Evolutionary conservation across 1,284 basidiomycete genomes (phyloP).

Genomic region (Singerocomus rubriflavus): DNA sequence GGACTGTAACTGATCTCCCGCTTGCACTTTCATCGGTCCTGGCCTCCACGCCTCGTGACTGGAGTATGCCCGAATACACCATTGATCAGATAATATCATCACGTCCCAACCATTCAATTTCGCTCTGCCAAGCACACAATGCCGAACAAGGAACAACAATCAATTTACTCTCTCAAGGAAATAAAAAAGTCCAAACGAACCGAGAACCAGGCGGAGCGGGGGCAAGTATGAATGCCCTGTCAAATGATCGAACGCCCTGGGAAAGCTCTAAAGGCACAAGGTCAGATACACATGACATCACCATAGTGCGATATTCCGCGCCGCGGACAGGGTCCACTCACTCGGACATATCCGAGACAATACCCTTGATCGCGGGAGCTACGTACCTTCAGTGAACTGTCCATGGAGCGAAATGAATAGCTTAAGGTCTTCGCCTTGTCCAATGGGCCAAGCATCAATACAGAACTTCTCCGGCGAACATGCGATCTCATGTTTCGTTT

Average conservation of each 20-base stretch:
- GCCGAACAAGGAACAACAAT: background rate
- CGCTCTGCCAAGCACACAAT: conserved; percentile 48
- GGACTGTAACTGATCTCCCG: conserved; percentile 33
- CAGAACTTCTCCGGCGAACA: conserved; percentile 78
- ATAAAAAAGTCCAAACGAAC: conserved; percentile 44
- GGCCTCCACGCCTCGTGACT: conserved; percentile 76
- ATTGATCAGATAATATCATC: conserved; percentile 85
- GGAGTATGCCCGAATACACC: conserved; percentile 81
- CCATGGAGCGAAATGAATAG: conserved; percentile 89
- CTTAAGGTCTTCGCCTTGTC: conserved; percentile 55
- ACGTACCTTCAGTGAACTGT: conserved; percentile 85
- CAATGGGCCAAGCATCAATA: conserved; percentile 84
- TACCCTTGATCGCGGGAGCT: conserved; percentile 13
- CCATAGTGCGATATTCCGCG: background rate
- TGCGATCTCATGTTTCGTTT: conserved; percentile 77
- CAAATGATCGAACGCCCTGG: conserved; percentile 85
- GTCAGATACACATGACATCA: conserved; percentile 21
- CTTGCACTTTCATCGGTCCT: conserved; percentile 68
- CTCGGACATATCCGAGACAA: conserved; percentile 19
- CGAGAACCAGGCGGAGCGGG: conserved; percentile 78
- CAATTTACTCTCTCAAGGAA: background rate
- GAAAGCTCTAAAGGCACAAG: conserved; percentile 41
- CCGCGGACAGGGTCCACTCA: conserved; percentile 1
- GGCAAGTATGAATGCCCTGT: conserved; percentile 86
- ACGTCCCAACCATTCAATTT: conserved; percentile 86